These are phyloP conservation scores for Populus tremula DNA, from an alignment of 345 rosid species.

Conservation along the genomic window DNA sequence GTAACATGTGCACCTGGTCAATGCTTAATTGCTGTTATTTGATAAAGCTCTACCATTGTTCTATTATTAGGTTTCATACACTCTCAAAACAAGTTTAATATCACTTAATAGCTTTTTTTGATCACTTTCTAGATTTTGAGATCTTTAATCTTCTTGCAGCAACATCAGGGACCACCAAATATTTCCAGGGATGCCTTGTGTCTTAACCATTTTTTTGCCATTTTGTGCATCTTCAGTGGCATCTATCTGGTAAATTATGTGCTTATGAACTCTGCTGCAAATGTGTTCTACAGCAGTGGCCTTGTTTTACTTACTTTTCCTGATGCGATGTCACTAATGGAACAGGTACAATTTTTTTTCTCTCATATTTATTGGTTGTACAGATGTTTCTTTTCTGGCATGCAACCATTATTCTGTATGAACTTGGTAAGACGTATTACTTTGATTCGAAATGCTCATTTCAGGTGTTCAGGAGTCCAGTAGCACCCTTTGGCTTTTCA, in stretches of 20 bases:
- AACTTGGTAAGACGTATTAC: conserved; percentile 16
- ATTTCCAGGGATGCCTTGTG: conserved; percentile 58
- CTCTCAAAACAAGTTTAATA: background rate
- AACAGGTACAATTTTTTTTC: conserved; percentile 56
- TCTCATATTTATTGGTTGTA: conserved; percentile 1
- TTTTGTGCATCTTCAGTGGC: conserved; percentile 65
- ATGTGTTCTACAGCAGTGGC: conserved; percentile 67
- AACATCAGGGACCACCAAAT: conserved; percentile 44
- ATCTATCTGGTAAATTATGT: conserved; percentile 67
- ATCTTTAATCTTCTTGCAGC: conserved; percentile 41
- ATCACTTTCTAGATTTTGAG: conserved; percentile 15
- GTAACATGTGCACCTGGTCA: background rate
- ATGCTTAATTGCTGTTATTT: background rate
- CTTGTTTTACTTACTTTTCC: conserved; percentile 78
- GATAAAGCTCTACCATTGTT: background rate
- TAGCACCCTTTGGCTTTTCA: conserved; percentile 53
- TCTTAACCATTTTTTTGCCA: conserved; percentile 70
- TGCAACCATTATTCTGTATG: background rate
- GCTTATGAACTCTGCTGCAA: conserved; percentile 82
- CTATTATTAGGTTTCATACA: too few relatives aligned
- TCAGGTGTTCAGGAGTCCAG: conserved; percentile 72
- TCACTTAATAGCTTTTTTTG: background rate
- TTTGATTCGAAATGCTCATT: conserved; percentile 1
- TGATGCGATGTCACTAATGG: conserved; percentile 84
- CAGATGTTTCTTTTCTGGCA: background rate